Conservation (phyloP, 2,329 filamentous ascomycete species). For the Coniochaeta ligniaria region DNA sequence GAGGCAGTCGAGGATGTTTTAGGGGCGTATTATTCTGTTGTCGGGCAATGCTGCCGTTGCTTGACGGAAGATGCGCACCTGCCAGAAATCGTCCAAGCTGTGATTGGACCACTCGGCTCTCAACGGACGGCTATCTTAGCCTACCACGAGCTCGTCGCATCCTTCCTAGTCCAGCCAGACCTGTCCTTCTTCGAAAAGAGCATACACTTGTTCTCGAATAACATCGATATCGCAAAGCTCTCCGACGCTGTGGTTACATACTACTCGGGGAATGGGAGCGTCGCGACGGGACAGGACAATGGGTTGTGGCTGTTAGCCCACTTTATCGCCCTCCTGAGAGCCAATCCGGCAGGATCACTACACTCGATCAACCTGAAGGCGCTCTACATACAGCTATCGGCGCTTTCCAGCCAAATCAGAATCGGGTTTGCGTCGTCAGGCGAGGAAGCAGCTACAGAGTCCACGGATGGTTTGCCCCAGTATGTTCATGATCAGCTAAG, state of each 20-base stretch:
- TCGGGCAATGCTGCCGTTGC: neutral
- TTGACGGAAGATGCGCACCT: neutral
- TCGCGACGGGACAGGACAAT: neutral
- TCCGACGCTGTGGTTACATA: slow-evolving; percentile 29
- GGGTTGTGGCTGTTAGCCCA: slow-evolving; percentile 58
- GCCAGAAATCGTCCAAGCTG: neutral
- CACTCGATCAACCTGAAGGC: slow-evolving; percentile 38
- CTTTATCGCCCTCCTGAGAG: slow-evolving; percentile 51
- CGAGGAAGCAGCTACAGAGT: slow-evolving; percentile 15
- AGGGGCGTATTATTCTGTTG: slow-evolving; percentile 12
- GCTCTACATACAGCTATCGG: slow-evolving; percentile 46
- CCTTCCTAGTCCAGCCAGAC: slow-evolving; percentile 28
- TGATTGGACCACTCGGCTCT: neutral
- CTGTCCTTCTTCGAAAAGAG: slow-evolving; percentile 34
- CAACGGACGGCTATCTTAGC: slow-evolving; percentile 6
- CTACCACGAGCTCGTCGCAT: slow-evolving; percentile 28
- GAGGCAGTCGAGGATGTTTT: slow-evolving; percentile 12
- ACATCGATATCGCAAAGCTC: slow-evolving; percentile 31
- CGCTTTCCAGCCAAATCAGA: slow-evolving; percentile 43
- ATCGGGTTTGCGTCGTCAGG: slow-evolving; percentile 26
- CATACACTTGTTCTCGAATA: slow-evolving; percentile 24
- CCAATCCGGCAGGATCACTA: slow-evolving; percentile 23
- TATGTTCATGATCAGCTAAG: slow-evolving; percentile 61
- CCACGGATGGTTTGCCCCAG: slow-evolving; percentile 27
- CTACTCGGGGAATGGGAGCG: slow-evolving; percentile 20